phyloP scores from a whole-genome alignment of 257 asterid genomes.

The Leonotis leonurus region DNA sequence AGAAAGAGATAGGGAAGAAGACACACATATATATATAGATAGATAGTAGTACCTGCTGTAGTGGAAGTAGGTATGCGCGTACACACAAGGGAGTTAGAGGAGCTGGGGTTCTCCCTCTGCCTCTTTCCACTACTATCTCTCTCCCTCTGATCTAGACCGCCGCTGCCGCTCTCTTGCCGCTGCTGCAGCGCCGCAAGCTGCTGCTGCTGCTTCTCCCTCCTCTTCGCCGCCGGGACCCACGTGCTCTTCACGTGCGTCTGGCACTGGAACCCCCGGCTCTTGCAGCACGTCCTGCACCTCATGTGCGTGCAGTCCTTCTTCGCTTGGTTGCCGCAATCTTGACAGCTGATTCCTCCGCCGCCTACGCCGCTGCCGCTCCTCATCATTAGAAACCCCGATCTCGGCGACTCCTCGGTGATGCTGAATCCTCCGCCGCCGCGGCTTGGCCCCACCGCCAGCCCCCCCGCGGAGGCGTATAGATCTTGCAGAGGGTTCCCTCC shows the following conservation, averaged over 20 bases:
- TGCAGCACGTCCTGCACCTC: constrained; percentile 92
- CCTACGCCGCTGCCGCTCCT: constrained; percentile 35
- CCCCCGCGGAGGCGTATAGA: constrained; percentile 53
- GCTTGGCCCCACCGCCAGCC: constrained; percentile 49
- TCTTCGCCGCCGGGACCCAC: constrained; percentile 85
- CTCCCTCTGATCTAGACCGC: not conserved
- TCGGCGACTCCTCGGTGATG: constrained; percentile 36
- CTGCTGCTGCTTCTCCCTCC: constrained; percentile 67
- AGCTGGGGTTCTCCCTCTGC: constrained; percentile 36
- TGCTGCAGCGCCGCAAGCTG: constrained; percentile 36
- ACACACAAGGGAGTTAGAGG: constrained; percentile 49
- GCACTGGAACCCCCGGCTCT: constrained; percentile 79
- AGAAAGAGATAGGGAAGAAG: no score
- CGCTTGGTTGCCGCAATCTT: constrained; percentile 86
- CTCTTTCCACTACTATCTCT: constrained; percentile 23
- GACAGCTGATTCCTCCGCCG: constrained; percentile 71
- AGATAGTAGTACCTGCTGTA: constrained; percentile 18
- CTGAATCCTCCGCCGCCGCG: constrained; percentile 29
- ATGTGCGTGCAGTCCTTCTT: constrained; percentile 76
- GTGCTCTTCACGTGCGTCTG: constrained; percentile 79
- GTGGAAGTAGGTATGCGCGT: constrained; percentile 41
- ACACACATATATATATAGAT: not conserved
- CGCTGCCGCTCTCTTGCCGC: constrained; percentile 7
- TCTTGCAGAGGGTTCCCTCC: constrained; percentile 45
- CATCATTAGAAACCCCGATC: constrained; percentile 65